phyloP scores from a whole-genome alignment of 352 stramenopile species.

The Phytophthora cryptogea region DNA sequence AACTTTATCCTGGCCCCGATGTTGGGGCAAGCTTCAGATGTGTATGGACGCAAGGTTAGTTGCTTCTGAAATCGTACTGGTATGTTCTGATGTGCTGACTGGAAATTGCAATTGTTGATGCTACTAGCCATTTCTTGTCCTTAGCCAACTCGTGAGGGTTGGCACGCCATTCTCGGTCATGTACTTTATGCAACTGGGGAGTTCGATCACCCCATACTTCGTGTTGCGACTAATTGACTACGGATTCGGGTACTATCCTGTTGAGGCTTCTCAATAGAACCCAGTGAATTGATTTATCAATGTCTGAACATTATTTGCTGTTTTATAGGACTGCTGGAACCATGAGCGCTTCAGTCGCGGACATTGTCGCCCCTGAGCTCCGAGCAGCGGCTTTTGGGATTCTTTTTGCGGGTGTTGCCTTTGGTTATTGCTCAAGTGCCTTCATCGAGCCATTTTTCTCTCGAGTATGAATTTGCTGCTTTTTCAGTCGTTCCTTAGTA shows the following conservation, averaged over 20 bases:
- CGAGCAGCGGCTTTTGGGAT: conserved; percentile 66
- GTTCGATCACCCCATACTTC: conserved; percentile 72
- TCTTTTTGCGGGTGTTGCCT: conserved; percentile 56
- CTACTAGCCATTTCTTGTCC: conserved; percentile 64
- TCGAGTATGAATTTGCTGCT: conserved; percentile 37
- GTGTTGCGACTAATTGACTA: conserved; percentile 62
- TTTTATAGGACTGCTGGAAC: conserved; percentile 62
- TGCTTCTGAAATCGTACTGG: background rate
- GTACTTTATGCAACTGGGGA: conserved; percentile 60
- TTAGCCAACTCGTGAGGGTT: conserved; percentile 61
- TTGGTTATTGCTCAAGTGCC: conserved; percentile 64
- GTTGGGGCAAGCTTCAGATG: conserved; percentile 73
- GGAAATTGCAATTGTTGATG: background rate
- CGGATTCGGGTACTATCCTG: conserved; percentile 52
- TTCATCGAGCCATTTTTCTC: conserved; percentile 64
- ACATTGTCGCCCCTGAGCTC: conserved; percentile 57
- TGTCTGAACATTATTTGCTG: conserved; percentile 3
- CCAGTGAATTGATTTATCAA: background rate
- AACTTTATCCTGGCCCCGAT: conserved; percentile 75
- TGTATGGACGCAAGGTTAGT: conserved; percentile 76
- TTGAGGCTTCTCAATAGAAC: background rate
- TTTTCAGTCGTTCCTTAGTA: no score
- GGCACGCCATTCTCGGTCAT: conserved; percentile 74
- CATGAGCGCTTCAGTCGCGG: conserved; percentile 63
- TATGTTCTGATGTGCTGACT: background rate